phyloP scores from a whole-genome alignment of 2,329 filamentous ascomycete genomes.

The Colletotrichum sp. region DNA sequence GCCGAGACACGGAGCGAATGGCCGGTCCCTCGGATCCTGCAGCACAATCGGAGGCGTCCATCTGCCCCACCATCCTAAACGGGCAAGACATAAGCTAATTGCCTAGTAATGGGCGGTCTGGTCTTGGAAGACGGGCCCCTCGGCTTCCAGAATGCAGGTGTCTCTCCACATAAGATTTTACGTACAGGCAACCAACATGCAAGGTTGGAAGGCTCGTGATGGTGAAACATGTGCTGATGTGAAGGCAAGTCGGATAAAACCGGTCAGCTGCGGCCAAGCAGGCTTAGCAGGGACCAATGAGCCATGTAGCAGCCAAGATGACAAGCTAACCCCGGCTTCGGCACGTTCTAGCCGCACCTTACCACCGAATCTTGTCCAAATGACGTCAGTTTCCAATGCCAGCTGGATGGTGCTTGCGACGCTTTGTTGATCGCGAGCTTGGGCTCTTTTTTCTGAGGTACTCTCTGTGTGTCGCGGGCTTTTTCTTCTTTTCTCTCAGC shows the following conservation, averaged over 20 bases:
- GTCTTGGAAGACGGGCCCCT: background rate
- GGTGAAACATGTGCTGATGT: constrained; percentile 11
- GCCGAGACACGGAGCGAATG: constrained; percentile 2
- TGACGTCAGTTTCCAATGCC: constrained; percentile 12
- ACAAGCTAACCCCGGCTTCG: background rate
- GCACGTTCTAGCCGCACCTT: constrained; percentile 10
- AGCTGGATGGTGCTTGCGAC: constrained; percentile 13
- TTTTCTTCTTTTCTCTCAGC: background rate
- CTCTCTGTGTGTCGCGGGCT: background rate
- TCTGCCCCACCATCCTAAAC: background rate
- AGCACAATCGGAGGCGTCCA: background rate
- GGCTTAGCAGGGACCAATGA: background rate
- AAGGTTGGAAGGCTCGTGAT: constrained; percentile 14
- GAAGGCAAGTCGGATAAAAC: background rate
- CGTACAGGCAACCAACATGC: background rate
- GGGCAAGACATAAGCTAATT: background rate
- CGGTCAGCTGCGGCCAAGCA: constrained; percentile 6
- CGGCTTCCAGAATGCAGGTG: background rate
- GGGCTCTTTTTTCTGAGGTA: background rate
- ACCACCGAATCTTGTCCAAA: background rate
- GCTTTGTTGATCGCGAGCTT: constrained; percentile 9
- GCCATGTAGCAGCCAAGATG: background rate
- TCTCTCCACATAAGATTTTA: background rate
- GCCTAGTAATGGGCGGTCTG: background rate
- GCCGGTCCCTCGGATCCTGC: background rate